phyloP scores from a whole-genome alignment of 2,329 filamentous ascomycete genomes.

The Xylaria sp. region DNA sequence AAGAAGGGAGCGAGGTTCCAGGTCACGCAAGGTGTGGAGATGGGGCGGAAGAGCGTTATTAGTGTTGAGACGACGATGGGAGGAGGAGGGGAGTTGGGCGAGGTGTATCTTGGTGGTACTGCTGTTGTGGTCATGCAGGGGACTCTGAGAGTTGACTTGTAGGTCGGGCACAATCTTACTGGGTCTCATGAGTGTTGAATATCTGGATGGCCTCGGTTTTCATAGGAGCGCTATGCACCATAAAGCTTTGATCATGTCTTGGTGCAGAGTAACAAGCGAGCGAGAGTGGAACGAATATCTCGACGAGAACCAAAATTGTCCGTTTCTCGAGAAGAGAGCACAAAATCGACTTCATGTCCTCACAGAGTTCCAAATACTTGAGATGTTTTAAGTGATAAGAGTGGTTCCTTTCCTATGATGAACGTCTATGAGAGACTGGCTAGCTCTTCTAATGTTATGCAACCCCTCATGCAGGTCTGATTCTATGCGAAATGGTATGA shows the following conservation, averaged over 20 bases:
- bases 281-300: background rate
- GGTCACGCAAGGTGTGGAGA: slow-evolving; percentile 74
- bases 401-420: slow-evolving; percentile 17
- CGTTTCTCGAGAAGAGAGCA: background rate
- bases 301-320: background rate
- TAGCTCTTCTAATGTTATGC: slow-evolving; percentile 21
- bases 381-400: background rate
- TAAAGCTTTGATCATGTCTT: background rate
- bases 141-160: slow-evolving; percentile 42
- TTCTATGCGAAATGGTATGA: slow-evolving; percentile 28
- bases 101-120: slow-evolving; percentile 47
- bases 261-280: background rate
- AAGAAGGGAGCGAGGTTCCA: slow-evolving; percentile 53
- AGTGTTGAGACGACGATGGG: slow-evolving; percentile 54
- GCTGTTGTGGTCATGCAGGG: slow-evolving; percentile 48
- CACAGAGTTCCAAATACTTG: background rate
- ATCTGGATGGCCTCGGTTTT: background rate
- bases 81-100: slow-evolving; percentile 32
- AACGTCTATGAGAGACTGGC: slow-evolving; percentile 10
- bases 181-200: background rate
- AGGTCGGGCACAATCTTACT: background rate
- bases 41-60: slow-evolving; percentile 68
- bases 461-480: slow-evolving; percentile 27
- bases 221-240: background rate
- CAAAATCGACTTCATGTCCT: background rate